Percentiles rank a stretch among this genome's conserved stretches.
These are phyloP conservation scores for Leishmania lainsoni DNA, from an alignment of 208 protist species.

Conservation along the genomic window DNA sequence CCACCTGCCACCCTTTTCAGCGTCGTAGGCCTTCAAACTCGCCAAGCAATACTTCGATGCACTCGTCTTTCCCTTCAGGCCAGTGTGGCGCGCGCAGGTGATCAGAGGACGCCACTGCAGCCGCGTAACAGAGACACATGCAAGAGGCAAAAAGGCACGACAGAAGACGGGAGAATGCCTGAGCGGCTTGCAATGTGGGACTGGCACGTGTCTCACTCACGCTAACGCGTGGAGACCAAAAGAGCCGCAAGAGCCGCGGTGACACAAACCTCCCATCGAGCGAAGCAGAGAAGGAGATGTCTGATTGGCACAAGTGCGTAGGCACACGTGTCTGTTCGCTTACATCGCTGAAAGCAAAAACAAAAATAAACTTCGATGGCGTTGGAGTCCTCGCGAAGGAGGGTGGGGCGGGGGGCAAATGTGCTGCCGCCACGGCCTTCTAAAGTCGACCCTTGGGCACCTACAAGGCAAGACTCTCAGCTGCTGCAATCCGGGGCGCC, in stretches of 20 bases:
- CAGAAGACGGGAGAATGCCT: neutral
- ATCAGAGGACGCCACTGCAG: neutral
- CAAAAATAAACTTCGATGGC: neutral
- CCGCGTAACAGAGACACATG: neutral
- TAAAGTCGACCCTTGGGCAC: no score
- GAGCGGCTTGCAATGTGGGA: neutral
- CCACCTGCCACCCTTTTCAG: neutral
- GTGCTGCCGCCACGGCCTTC: neutral
- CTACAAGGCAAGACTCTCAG: neutral
- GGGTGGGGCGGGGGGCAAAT: neutral
- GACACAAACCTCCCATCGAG: neutral
- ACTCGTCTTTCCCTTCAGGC: neutral
- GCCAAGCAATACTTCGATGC: neutral
- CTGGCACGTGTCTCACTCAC: neutral
- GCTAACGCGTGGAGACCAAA: neutral
- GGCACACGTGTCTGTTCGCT: neutral
- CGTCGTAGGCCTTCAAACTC: neutral
- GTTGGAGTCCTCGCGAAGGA: neutral
- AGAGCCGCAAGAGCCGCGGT: neutral
- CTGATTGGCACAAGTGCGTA: neutral
- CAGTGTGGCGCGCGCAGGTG: neutral
- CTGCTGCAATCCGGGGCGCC: neutral
- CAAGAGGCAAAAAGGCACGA: neutral
- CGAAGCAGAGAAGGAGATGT: neutral
- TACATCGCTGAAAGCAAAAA: neutral